Evolutionary conservation across 345 rosid genomes (phyloP).

Genomic region (Conringia planisiliqua): DNA sequence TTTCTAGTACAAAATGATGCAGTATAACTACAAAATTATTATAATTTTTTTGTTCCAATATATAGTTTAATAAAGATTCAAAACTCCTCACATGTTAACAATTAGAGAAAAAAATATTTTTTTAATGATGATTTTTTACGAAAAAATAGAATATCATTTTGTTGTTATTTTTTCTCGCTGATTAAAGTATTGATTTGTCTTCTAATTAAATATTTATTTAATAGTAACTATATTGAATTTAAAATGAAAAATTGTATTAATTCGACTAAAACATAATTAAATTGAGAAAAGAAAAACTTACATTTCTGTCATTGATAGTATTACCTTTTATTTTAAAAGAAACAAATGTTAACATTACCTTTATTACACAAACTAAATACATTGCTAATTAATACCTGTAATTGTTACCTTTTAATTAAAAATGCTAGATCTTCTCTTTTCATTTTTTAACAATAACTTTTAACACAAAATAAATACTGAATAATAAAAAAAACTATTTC

Average conservation of each 20-base stretch:
- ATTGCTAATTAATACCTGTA: background rate
- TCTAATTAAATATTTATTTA: background rate
- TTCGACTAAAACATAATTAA: background rate
- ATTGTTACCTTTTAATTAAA: background rate
- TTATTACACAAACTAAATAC: background rate
- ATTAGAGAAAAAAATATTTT: background rate
- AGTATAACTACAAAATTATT: too few relatives aligned
- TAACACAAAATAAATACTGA: background rate
- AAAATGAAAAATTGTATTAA: background rate
- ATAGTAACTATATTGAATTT: background rate
- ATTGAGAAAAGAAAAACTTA: background rate
- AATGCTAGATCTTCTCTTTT: background rate
- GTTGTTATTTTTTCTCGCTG: background rate
- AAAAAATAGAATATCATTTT: background rate
- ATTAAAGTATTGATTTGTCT: background rate
- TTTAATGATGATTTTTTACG: background rate
- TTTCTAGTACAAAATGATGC: too few relatives aligned
- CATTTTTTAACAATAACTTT: background rate
- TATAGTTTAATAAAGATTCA: background rate
- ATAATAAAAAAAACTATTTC: background rate
- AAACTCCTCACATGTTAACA: background rate
- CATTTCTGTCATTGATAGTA: background rate
- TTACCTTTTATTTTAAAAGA: background rate
- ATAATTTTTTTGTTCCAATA: background rate
- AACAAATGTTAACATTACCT: background rate